These are phyloP conservation scores for Serendipita sp. DNA, from an alignment of 768 basidiomycete genomes.

Conservation along the genomic window DNA sequence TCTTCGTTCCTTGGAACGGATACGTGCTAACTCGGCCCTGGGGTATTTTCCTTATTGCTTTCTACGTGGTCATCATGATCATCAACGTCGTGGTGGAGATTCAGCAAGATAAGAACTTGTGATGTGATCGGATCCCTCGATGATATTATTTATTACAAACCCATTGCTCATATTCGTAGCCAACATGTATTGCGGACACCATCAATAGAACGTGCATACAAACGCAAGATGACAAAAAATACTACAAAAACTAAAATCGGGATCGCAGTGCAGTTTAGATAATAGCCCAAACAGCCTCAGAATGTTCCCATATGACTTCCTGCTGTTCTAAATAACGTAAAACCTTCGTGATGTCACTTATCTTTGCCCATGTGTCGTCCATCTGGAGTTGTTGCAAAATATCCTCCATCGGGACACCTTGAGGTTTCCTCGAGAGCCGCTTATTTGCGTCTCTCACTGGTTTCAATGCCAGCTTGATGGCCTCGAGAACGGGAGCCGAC, in stretches of 20 bases:
- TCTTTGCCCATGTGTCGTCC: neutral
- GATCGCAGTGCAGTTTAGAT: neutral
- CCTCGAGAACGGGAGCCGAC: no score
- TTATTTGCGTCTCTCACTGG: no score
- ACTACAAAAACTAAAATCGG: no score
- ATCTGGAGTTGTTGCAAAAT: neutral
- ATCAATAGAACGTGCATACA: no score
- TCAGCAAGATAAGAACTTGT: neutral
- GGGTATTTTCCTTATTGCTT: constrained; percentile 63
- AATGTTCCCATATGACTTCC: neutral
- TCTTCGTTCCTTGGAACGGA: constrained; percentile 73
- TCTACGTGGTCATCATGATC: constrained; percentile 62
- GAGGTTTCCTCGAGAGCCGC: neutral
- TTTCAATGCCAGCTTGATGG: no score
- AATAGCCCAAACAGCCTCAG: neutral
- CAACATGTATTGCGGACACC: no score
- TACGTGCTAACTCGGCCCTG: constrained; percentile 66
- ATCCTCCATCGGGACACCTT: neutral
- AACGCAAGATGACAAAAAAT: no score
- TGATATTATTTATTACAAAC: neutral
- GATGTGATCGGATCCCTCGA: neutral
- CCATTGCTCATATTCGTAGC: neutral
- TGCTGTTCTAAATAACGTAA: neutral
- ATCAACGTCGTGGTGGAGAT: constrained; percentile 71
- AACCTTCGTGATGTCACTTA: neutral